Conservation (phyloP, 176 grass and related monocot species). For the Leersia perrieri region DNA sequence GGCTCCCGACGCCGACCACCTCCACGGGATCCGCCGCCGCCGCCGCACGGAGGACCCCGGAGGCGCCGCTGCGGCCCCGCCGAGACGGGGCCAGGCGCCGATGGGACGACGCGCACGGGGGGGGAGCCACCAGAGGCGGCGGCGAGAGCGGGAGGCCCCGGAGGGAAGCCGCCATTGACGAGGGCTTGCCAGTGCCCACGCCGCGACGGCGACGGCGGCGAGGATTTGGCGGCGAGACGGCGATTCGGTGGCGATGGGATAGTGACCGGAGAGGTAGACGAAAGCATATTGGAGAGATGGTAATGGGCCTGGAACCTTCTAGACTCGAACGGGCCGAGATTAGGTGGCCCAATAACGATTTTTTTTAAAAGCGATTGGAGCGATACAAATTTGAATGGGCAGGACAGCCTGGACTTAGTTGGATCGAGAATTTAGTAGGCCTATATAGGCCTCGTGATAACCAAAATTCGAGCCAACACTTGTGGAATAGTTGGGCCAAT, state of each 20-base stretch:
- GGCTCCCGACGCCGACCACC: conserved; percentile 82
- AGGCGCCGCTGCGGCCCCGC: conserved; percentile 4
- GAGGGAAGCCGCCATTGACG: conserved; percentile 37
- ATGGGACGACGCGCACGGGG: neutral
- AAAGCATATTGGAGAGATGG: neutral
- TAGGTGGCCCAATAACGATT: too few relatives aligned
- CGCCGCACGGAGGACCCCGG: conserved; percentile 27
- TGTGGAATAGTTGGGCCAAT: too few relatives aligned
- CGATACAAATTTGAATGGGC: too few relatives aligned
- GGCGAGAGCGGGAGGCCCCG: conserved; percentile 36
- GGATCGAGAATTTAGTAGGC: too few relatives aligned
- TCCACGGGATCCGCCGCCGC: conserved; percentile 58
- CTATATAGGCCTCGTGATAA: too few relatives aligned
- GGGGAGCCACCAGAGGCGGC: conserved; percentile 12
- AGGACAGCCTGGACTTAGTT: too few relatives aligned
- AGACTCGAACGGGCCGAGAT: too few relatives aligned
- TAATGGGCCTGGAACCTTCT: too few relatives aligned
- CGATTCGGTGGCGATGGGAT: neutral
- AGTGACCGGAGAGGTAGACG: neutral
- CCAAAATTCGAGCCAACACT: too few relatives aligned
- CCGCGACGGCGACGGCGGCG: neutral
- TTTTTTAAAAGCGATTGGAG: too few relatives aligned
- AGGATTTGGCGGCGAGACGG: neutral
- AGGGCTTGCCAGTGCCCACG: neutral
- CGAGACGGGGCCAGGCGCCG: conserved; percentile 6